Evolutionary conservation across 1,284 basidiomycete species (phyloP).

Genomic region (Rhizopogon hawkerae): DNA sequence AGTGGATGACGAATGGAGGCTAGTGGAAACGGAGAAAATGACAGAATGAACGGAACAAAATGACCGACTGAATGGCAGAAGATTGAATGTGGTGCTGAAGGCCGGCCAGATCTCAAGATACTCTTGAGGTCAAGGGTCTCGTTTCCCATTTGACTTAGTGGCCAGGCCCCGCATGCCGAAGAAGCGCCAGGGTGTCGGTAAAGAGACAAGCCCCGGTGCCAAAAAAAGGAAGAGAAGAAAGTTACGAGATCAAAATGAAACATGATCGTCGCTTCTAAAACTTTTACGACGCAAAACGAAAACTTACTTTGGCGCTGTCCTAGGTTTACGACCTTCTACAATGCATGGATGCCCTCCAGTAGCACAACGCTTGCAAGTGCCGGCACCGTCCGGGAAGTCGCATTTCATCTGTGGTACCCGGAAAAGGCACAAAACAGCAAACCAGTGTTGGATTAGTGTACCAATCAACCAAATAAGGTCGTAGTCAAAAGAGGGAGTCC

Average conservation of each 20-base stretch:
- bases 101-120: constrained; percentile 10
- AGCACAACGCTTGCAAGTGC: constrained; percentile 66
- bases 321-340: constrained; percentile 70
- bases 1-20: constrained; percentile 7
- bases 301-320: constrained; percentile 70
- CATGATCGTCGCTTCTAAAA: constrained; percentile 12
- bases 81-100: constrained; percentile 3
- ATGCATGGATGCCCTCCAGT: constrained; percentile 62
- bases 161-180: constrained; percentile 18
- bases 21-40: constrained; percentile 1
- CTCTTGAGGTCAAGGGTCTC: constrained; percentile 8
- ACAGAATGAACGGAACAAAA: neutral
- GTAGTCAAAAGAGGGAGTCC: constrained; percentile 3
- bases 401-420: constrained; percentile 61
- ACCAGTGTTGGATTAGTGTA: constrained; percentile 9
- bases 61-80: constrained; percentile 4
- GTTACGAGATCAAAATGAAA: neutral
- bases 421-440: constrained; percentile 7
- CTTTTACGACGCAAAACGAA: constrained; percentile 11
- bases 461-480: neutral
- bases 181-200: constrained; percentile 11
- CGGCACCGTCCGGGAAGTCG: constrained; percentile 58
- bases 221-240: constrained; percentile 8
- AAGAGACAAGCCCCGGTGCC: constrained; percentile 13
- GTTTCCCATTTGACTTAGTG: constrained; percentile 11